These are phyloP conservation scores for Zymoseptoria ardabiliae DNA, from an alignment of 2,329 filamentous ascomycete species.

Conservation along the genomic window DNA sequence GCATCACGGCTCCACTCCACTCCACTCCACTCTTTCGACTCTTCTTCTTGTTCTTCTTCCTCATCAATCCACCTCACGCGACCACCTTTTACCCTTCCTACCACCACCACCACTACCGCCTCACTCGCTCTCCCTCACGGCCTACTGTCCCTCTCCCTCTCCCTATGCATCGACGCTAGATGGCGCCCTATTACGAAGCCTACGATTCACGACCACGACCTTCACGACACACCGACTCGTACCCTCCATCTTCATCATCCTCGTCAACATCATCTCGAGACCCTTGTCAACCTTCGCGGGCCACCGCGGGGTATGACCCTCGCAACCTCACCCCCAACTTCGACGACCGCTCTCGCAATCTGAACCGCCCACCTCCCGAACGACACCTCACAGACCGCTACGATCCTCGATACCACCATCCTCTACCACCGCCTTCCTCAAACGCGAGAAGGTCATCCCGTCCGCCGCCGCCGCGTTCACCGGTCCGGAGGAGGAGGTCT, in stretches of 20 bases:
- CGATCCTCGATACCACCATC: conserved; percentile 28
- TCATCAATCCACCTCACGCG: not conserved
- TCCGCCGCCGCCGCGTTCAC: conserved; percentile 17
- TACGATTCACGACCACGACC: conserved; percentile 9
- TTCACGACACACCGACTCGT: conserved; percentile 18
- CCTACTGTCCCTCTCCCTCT: not conserved
- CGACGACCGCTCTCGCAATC: conserved; percentile 9
- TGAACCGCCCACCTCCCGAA: conserved; percentile 7
- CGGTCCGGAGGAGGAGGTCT: conserved; percentile 19
- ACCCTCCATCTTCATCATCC: conserved; percentile 1
- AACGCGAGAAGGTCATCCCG: not conserved
- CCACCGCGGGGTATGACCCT: not conserved
- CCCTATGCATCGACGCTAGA: conserved; percentile 5
- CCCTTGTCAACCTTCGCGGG: not conserved
- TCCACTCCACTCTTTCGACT: not conserved
- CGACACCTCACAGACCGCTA: conserved; percentile 26
- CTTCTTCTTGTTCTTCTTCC: not conserved
- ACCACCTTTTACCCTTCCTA: not conserved
- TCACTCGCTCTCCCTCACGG: not conserved
- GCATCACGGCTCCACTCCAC: too few species aligned
- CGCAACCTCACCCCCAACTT: conserved; percentile 18
- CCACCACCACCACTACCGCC: not conserved
- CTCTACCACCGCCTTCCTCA: conserved; percentile 21
- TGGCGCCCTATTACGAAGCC: conserved; percentile 20
- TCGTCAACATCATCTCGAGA: not conserved